Conservation (phyloP, 2,329 filamentous ascomycete species). For the Aphanoascus verrucosus region DNA sequence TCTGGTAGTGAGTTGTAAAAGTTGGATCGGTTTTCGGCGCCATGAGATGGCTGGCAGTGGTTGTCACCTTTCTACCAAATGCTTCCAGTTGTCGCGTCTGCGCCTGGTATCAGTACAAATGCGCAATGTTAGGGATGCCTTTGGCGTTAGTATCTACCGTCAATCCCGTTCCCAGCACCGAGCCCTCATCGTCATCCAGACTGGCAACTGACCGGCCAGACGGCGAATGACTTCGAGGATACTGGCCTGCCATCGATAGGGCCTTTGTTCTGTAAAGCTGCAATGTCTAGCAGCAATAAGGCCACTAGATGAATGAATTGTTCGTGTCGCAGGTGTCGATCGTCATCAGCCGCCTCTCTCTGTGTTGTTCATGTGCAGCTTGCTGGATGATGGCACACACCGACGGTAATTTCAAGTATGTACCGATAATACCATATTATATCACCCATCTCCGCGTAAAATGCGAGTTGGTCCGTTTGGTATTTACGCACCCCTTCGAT, state of each 20-base stretch:
- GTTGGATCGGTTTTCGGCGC: constrained; percentile 48
- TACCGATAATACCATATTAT: neutral
- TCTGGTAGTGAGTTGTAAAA: constrained; percentile 57
- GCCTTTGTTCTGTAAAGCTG: neutral
- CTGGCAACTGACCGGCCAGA: constrained; percentile 32
- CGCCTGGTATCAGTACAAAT: neutral
- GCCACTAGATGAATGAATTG: neutral
- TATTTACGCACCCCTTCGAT: no score
- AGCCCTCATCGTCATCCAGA: constrained; percentile 33
- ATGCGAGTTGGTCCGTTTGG: neutral
- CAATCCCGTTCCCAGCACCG: constrained; percentile 39
- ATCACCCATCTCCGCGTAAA: neutral
- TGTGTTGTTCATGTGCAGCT: neutral
- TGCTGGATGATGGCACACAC: neutral
- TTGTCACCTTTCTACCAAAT: constrained; percentile 88
- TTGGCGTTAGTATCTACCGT: constrained; percentile 28
- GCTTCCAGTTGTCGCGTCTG: constrained; percentile 82
- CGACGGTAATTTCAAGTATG: neutral
- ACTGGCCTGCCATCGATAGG: constrained; percentile 33
- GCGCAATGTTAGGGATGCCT: neutral
- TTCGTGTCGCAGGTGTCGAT: neutral
- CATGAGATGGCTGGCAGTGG: constrained; percentile 84
- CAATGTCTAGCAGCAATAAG: neutral
- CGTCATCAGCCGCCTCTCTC: neutral
- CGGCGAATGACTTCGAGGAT: constrained; percentile 37